Evolutionary conservation across 1,284 basidiomycete species (phyloP), one percentile per base, ranked within the genome.

Genomic region (Tylopilus sp.): DNA sequence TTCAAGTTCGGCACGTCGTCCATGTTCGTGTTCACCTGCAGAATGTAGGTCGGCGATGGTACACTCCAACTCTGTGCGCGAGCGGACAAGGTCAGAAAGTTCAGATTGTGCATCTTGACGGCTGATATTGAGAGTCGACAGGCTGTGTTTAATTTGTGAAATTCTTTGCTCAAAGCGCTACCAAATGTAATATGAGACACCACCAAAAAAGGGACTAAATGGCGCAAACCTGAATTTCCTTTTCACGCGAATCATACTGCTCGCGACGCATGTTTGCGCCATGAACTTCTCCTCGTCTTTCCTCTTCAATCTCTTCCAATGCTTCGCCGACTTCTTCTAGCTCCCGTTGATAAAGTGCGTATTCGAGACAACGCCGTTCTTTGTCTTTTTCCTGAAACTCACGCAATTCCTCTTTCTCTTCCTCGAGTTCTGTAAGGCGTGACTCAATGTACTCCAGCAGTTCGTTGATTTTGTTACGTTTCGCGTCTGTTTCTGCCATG

Each of bases 341-440:
- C 64, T 99, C 95, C 31, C 90, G 78, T 58, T 93, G 89, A 70
- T 97, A 92, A 51, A 99, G 71, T 2, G 93, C 90, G 66, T 99
- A 99, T 66, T 99, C 97, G 58, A 99, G 76, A 68, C 94, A 97
- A 25, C 96, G 78, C 41, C 96, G 78, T 55, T 98, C 93, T 65
- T 91, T 89, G 66, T 99, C 97, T 66, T 94, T 94, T 56, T 89
- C 84, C 66, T 97, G 92, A 64, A 92, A 99, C 67, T 97, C 92
- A 63, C 94, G 94, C 46, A 99, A 72, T 68, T 99, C 97, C 56
- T 96, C 90, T 69, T 98, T 98, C 70, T 99, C 97, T 59, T 94
- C 90, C 63, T 98, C 95, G 5, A 99, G 83, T 70, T 99, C 97
- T 6, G 76, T 73, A 44, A 99, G 73, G 3, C 96, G 84, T 10